These are phyloP conservation scores for carrot (Daucus carota) DNA, from an alignment of 129 eudicot genomes.

Conservation along the genomic window DNA sequence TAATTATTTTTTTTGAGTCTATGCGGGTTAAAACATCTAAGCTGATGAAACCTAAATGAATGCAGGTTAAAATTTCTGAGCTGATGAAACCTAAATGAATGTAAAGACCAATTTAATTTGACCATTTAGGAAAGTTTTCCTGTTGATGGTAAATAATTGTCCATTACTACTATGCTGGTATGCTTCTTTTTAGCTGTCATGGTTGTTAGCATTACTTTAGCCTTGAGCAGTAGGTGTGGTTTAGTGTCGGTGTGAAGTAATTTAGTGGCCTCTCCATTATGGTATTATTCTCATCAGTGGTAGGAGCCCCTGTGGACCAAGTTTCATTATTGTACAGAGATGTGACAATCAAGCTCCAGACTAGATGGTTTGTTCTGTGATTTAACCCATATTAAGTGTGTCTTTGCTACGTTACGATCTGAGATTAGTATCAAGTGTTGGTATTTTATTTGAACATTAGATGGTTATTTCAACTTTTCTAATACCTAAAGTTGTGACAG, in stretches of 20 bases:
- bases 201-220: neutral
- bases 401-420: neutral
- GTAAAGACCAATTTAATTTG: neutral
- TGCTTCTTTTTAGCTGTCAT: neutral
- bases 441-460: neutral
- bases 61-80: neutral
- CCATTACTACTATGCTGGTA: neutral
- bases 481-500: constrained; percentile 29
- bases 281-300: neutral
- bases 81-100: neutral
- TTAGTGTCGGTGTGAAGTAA: neutral
- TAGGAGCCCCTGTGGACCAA: neutral
- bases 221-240: neutral
- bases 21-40: no score
- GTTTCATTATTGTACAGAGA: neutral
- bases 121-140: neutral
- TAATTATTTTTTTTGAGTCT: no score
- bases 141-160: neutral
- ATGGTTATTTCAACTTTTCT: neutral
- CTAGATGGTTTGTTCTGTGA: neutral
- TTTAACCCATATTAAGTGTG: neutral
- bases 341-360: neutral
- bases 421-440: neutral
- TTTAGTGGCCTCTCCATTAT: neutral
- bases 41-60: no score